Conservation (phyloP, 2,329 filamentous ascomycete species). For the Fusarium torulosum region DNA sequence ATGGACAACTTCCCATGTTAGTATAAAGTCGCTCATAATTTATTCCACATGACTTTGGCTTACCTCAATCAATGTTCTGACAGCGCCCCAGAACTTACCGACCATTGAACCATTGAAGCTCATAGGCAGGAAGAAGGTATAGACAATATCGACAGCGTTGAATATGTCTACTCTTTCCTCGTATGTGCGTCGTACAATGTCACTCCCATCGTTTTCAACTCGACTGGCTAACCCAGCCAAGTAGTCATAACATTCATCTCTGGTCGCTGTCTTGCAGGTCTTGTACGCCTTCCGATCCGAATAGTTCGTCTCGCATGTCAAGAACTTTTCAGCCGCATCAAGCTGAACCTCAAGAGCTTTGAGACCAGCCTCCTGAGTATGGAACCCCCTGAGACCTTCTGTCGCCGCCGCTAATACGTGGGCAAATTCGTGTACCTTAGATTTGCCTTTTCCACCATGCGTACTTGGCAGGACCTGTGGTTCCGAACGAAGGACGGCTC, state of each 20-base stretch:
- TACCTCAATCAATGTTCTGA: conserved; percentile 50
- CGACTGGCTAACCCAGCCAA: conserved; percentile 41
- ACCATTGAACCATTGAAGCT: conserved; percentile 54
- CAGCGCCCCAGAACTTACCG: conserved; percentile 60
- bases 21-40: not conserved
- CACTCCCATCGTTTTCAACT: conserved; percentile 43
- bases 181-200: conserved; percentile 46
- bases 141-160: conserved; percentile 57
- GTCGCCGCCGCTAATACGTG: conserved; percentile 43
- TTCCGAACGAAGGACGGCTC: conserved; percentile 33
- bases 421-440: conserved; percentile 11
- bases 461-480: conserved; percentile 15
- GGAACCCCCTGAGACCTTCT: not conserved
- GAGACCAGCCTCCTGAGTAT: not conserved
- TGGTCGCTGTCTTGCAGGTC: conserved; percentile 40
- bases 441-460: conserved; percentile 10
- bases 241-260: conserved; percentile 42
- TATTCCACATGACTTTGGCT: conserved; percentile 28
- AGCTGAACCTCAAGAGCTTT: conserved; percentile 44
- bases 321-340: conserved; percentile 46
- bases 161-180: conserved; percentile 56
- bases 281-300: conserved; percentile 49
- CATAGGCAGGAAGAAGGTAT: conserved; percentile 58
- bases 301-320: conserved; percentile 45
- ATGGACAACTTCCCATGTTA: conserved; percentile 29